phyloP scores from a whole-genome alignment of 176 grass and related monocot species.

The Neostapfia colusana region DNA sequence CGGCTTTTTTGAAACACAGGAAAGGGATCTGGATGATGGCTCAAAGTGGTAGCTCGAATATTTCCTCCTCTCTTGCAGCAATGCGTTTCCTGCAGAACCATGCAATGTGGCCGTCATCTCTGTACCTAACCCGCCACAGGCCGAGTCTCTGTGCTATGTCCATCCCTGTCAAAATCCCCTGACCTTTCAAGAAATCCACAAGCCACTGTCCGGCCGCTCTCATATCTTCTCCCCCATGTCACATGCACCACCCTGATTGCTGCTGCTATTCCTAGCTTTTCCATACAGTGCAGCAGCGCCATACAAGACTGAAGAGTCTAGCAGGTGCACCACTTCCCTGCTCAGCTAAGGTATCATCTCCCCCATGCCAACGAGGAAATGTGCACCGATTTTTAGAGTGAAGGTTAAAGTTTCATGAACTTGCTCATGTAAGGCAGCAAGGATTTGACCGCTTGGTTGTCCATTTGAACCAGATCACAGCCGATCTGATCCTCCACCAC shows the following conservation, averaged over 20 bases:
- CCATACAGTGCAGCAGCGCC: constrained; percentile 50
- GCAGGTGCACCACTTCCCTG: constrained; percentile 62
- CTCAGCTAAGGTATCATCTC: constrained; percentile 93
- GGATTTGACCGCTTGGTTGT: constrained; percentile 63
- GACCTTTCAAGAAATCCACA: constrained; percentile 79
- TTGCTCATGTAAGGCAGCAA: constrained; percentile 76
- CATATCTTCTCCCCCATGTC: constrained; percentile 70
- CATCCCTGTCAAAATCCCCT: constrained; percentile 64
- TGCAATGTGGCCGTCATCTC: constrained; percentile 63
- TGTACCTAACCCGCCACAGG: constrained; percentile 79
- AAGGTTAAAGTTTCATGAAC: constrained; percentile 94
- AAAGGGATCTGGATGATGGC: constrained; percentile 34
- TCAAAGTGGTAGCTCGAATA: constrained; percentile 75
- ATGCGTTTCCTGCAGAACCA: constrained; percentile 90
- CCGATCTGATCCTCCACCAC: constrained; percentile 86
- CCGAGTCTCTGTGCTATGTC: constrained; percentile 80
- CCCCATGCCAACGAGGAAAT: constrained; percentile 82
- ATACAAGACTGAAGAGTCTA: constrained; percentile 62
- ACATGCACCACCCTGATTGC: constrained; percentile 14
- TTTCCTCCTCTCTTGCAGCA: constrained; percentile 50
- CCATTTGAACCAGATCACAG: constrained; percentile 80
- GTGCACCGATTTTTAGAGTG: constrained; percentile 77
- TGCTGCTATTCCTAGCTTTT: constrained; percentile 44
- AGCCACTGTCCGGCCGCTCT: constrained; percentile 75
- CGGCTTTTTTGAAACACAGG: neutral